Evolutionary conservation across 2,329 filamentous ascomycete genomes (phyloP).

Genomic region (Trichoderma afroharzianum): DNA sequence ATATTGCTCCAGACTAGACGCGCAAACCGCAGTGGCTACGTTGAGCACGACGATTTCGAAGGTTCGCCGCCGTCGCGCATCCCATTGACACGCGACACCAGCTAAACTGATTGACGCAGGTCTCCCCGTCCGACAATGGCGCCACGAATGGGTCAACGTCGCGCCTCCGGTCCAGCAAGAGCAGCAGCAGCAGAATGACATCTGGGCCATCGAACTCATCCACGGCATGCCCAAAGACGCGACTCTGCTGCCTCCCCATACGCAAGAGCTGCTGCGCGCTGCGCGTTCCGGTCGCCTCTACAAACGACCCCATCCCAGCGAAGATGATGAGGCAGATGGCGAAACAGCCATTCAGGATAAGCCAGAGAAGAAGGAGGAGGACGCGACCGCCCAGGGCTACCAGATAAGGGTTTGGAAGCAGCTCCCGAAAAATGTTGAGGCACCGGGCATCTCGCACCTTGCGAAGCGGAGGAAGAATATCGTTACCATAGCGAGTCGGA

Average conservation of each 20-base stretch:
- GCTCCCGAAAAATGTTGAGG: slow-evolving; percentile 56
- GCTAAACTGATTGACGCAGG: slow-evolving; percentile 49
- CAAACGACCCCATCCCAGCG: slow-evolving; percentile 62
- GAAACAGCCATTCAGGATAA: slow-evolving; percentile 48
- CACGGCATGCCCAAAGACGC: slow-evolving; percentile 82
- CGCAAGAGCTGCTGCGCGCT: slow-evolving; percentile 76
- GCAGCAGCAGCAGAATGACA: slow-evolving; percentile 58
- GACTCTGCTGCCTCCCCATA: slow-evolving; percentile 71
- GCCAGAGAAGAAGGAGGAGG: slow-evolving; percentile 61
- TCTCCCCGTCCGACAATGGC: slow-evolving; percentile 88
- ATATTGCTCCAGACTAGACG: slow-evolving; percentile 46
- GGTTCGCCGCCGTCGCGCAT: slow-evolving; percentile 31
- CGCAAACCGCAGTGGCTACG: slow-evolving; percentile 53
- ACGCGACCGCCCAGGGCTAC: slow-evolving; percentile 51
- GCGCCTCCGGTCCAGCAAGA: slow-evolving; percentile 64
- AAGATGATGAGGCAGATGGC: slow-evolving; percentile 56
- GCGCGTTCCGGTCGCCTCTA: slow-evolving; percentile 74
- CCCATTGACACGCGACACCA: neutral
- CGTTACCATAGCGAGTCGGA: slow-evolving; percentile 53
- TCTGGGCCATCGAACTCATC: slow-evolving; percentile 72
- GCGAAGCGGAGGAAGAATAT: slow-evolving; percentile 61
- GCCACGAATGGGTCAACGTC: slow-evolving; percentile 65
- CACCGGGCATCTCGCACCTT: slow-evolving; percentile 49
- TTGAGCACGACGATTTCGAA: slow-evolving; percentile 61
- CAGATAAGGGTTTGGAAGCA: slow-evolving; percentile 60